Evolutionary conservation across 2,329 filamentous ascomycete species (phyloP), one percentile per base, ranked within the genome.

Genomic region (Penicillium thymicola): DNA sequence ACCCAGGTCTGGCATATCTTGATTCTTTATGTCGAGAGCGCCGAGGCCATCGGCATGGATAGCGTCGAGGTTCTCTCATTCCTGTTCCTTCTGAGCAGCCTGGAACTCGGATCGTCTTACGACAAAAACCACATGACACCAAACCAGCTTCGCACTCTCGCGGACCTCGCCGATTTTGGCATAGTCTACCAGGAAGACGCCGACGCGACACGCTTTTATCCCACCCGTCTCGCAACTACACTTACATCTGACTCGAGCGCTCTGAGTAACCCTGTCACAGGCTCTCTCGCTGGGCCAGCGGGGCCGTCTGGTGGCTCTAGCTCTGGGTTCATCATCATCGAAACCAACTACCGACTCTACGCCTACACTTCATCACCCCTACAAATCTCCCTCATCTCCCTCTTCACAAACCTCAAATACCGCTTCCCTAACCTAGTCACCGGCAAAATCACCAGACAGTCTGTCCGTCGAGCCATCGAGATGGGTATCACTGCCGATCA

Each of bases 281-380:
- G 88, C 41, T 87, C 87, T 8, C 82, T 86, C 1, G 67, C 70
- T 11, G 69, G 73, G 1, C 71, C 73, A 37, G 59, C 63, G 23
- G 67, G 67, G 44, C 55, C 64, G 48, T 70, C 70, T 49, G 64
- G 62, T 25, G 68, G 71, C 44, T 59, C 71, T 7, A 70, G 71
- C 11, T 71, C 74, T 6, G 92, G 92, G 60, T 94, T 91, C 78
- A 91, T 99, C 70, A 92, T 99, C 67, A 85, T 99, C 64, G 94
- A 99, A 78, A 99, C 94, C 9, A 99, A 99, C 77, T 97, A 97
- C 78, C 89, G 94, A 27, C 79, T 99, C 65, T 99, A 99, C 78
- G 94, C 94, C 32, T 99, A 99, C 78, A 97, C 95, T 7, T 88
- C 89, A 34, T 96, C 92, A 0, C 90, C 92, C 0, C 85, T 99